Conservation (phyloP, 345 rosid species). For the Acer campestre region DNA sequence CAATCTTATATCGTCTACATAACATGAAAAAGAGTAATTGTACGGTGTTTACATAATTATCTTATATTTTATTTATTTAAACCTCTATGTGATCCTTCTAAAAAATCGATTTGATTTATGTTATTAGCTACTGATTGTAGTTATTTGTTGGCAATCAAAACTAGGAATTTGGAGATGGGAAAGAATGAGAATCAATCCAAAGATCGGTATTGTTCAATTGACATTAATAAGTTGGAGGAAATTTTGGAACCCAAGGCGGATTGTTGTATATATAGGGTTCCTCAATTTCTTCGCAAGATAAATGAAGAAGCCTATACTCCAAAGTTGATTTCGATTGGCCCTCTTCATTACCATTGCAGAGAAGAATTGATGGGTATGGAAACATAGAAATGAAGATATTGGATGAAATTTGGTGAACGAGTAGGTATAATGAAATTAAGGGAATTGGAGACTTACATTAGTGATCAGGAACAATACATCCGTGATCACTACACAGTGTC, state of each 20-base stretch:
- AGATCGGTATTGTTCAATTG: not conserved
- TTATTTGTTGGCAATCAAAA: too few species aligned
- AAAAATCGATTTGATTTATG: too few species aligned
- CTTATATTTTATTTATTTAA: too few species aligned
- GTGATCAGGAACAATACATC: not conserved
- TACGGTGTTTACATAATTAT: too few species aligned
- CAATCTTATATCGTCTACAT: too few species aligned
- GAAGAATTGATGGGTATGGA: not conserved
- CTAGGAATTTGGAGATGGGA: not conserved
- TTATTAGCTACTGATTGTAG: not conserved
- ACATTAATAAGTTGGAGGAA: not conserved
- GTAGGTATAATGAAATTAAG: not conserved
- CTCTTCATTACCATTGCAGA: not conserved
- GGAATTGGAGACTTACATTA: not conserved
- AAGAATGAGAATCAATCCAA: not conserved
- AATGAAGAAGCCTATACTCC: conserved; percentile 11
- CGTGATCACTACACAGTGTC: not conserved
- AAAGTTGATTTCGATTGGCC: conserved; percentile 7
- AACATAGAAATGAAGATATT: not conserved
- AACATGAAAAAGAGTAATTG: too few species aligned
- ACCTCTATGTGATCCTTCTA: too few species aligned
- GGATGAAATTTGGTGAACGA: not conserved
- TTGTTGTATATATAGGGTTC: conserved; percentile 2
- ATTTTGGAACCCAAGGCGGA: not conserved
- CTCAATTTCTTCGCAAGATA: not conserved